Percentiles rank a stretch among this genome's conserved stretches.
Conservation (phyloP, 106 monocot genomes). For the Dioscorea alata region DNA sequence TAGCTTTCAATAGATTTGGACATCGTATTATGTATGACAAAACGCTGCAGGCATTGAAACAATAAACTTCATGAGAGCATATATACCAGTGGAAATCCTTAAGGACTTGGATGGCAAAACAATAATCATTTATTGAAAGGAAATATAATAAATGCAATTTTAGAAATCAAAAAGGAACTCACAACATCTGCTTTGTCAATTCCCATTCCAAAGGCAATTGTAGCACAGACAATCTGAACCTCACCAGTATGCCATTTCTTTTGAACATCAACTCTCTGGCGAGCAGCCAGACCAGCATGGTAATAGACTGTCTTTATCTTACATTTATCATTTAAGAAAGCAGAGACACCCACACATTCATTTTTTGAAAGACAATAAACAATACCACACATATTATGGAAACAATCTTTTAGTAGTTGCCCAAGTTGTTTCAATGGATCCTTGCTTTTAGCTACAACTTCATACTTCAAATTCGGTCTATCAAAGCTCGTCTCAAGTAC, state of each 20-base stretch:
- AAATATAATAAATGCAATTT: background rate
- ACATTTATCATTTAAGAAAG: conserved; percentile 69
- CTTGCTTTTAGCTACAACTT: conserved; percentile 66
- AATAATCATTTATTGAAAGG: background rate
- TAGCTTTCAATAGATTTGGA: conserved; percentile 99
- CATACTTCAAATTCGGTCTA: conserved; percentile 81
- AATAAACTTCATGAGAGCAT: background rate
- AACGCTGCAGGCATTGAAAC: conserved; percentile 36
- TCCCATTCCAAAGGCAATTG: conserved; percentile 99
- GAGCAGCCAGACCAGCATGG: conserved; percentile 85
- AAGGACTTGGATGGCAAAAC: too few relatives aligned
- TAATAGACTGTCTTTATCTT: conserved; percentile 72
- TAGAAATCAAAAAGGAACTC: conserved; percentile 11
- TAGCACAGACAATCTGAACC: conserved; percentile 84
- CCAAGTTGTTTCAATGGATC: conserved; percentile 84
- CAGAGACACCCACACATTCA: conserved; percentile 71
- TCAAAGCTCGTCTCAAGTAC: conserved; percentile 91
- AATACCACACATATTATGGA: conserved; percentile 77
- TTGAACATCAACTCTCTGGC: conserved; percentile 70
- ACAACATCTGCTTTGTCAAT: conserved; percentile 99
- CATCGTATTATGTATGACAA: conserved; percentile 92
- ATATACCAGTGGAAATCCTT: too few relatives aligned
- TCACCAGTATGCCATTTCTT: conserved; percentile 89
- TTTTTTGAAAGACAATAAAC: conserved; percentile 94
- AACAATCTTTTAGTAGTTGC: conserved; percentile 64